These are phyloP conservation scores for Dryas integrifolia DNA, from an alignment of 331 rosid species.

Conservation along the genomic window DNA sequence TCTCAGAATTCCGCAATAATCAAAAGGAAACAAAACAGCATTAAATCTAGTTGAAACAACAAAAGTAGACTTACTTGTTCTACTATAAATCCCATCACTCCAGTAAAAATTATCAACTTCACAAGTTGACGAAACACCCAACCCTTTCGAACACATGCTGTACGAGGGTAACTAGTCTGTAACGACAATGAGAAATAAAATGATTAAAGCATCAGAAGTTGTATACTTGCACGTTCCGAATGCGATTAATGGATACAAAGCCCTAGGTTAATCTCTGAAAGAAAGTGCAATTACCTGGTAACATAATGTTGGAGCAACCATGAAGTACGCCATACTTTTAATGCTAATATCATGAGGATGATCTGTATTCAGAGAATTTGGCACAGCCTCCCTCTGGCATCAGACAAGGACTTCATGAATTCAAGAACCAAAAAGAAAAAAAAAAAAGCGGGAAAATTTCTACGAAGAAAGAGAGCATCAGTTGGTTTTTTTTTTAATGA, in stretches of 20 bases:
- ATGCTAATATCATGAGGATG: conserved; percentile 51
- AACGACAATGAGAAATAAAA: conserved; percentile 30
- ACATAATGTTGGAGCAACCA: conserved; percentile 95
- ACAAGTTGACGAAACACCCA: conserved; percentile 85
- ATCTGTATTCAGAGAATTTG: conserved; percentile 40
- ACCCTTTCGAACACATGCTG: conserved; percentile 73
- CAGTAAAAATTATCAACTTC: conserved; percentile 84
- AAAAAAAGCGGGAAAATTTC: neutral
- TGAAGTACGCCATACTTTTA: conserved; percentile 74
- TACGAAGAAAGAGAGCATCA: neutral
- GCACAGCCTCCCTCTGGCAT: conserved; percentile 57
- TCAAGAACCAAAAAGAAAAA: conserved; percentile 4
- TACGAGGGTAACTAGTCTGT: conserved; percentile 86
- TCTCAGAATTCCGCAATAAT: conserved; percentile 26
- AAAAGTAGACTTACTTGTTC: conserved; percentile 70
- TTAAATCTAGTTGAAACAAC: conserved; percentile 12
- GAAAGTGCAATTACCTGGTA: conserved; percentile 64
- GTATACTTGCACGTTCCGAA: neutral
- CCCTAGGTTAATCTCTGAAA: neutral
- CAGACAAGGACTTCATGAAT: conserved; percentile 26
- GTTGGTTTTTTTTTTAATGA: neutral
- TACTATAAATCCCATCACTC: conserved; percentile 92
- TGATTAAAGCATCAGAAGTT: neutral
- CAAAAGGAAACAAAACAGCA: neutral
- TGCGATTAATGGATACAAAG: neutral